A percentile compares a stretch with the other conserved stretches of the same genome.
These are phyloP conservation scores for Elongisporangium anandrum DNA, from an alignment of 352 stramenopile species.

Conservation along the genomic window DNA sequence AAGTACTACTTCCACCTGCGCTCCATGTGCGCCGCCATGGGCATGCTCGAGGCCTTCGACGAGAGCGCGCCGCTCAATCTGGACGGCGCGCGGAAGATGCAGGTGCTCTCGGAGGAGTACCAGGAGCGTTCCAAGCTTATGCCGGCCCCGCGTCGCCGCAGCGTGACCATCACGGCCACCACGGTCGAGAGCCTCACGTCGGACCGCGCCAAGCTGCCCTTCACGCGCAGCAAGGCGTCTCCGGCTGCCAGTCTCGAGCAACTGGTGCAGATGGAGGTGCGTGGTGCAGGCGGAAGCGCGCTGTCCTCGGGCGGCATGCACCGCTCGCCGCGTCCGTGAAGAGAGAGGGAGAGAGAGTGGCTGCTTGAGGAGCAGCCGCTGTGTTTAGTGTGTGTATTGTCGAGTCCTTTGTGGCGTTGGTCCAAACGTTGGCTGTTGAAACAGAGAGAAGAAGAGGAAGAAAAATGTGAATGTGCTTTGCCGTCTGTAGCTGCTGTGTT, in stretches of 20 bases:
- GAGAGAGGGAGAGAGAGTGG: conserved; percentile 8
- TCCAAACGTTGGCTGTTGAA: conserved; percentile 22
- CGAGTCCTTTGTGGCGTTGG: background rate
- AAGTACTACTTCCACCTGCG: conserved; percentile 98
- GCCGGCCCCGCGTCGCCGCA: conserved; percentile 62
- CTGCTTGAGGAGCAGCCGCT: conserved; percentile 9
- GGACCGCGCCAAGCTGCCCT: conserved; percentile 7
- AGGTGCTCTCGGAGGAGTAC: conserved; percentile 85
- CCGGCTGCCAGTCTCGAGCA: conserved; percentile 74
- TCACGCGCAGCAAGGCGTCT: conserved; percentile 34
- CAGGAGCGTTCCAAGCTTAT: conserved; percentile 79
- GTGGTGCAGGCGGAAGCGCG: conserved; percentile 43
- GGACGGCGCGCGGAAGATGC: conserved; percentile 82
- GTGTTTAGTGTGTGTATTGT: background rate
- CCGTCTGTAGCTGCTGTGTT: background rate
- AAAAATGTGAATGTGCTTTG: conserved; percentile 4
- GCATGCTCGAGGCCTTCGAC: conserved; percentile 66
- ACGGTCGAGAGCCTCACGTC: conserved; percentile 27
- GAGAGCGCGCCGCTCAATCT: conserved; percentile 76
- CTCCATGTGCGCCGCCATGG: conserved; percentile 91
- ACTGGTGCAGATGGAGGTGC: conserved; percentile 81
- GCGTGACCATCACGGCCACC: conserved; percentile 72
- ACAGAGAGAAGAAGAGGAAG: conserved; percentile 5
- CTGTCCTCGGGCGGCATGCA: conserved; percentile 40
- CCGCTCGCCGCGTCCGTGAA: conserved; percentile 36